Evolutionary conservation across 2,329 filamentous ascomycete genomes (phyloP).

Genomic region (Apiospora kogelbergensis): DNA sequence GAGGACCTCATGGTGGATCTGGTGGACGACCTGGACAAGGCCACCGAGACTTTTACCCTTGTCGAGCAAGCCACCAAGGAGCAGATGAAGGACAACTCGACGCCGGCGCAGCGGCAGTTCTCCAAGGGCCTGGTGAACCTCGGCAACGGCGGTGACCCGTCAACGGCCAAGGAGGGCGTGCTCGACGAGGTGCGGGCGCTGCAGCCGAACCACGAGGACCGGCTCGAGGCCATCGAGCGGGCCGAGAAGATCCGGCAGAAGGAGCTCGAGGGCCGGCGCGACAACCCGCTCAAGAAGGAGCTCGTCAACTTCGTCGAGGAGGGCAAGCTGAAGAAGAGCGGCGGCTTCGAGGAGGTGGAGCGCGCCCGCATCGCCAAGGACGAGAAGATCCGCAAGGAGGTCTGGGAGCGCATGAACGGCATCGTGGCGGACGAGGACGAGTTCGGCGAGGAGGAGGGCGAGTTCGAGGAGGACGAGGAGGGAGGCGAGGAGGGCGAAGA

Average conservation of each 20-base stretch:
- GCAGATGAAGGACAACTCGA: slow-evolving; percentile 76
- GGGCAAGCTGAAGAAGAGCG: slow-evolving; percentile 92
- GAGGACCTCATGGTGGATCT: slow-evolving; percentile 92
- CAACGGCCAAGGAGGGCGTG: slow-evolving; percentile 84
- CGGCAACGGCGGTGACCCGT: slow-evolving; percentile 62
- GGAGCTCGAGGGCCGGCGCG: slow-evolving; percentile 76
- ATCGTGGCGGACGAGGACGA: slow-evolving; percentile 36
- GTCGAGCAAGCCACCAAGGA: slow-evolving; percentile 99
- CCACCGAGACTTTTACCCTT: slow-evolving; percentile 86
- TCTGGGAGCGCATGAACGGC: slow-evolving; percentile 67
- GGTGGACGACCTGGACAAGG: slow-evolving; percentile 93
- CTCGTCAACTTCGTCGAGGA: slow-evolving; percentile 83
- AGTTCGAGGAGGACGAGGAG: neutral
- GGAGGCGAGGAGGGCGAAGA: neutral
- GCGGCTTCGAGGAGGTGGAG: slow-evolving; percentile 92
- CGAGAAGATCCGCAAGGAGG: slow-evolving; percentile 80
- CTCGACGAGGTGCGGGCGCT: slow-evolving; percentile 91
- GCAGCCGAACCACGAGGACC: slow-evolving; percentile 89
- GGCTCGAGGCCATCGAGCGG: slow-evolving; percentile 94
- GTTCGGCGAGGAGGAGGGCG: slow-evolving; percentile 4
- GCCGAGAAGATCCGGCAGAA: slow-evolving; percentile 89
- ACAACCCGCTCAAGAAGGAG: slow-evolving; percentile 80
- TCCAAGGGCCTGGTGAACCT: slow-evolving; percentile 57
- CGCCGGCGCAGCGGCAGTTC: slow-evolving; percentile 51
- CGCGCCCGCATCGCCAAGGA: slow-evolving; percentile 81